A percentile compares a stretch with the other conserved stretches of the same genome.
Conservation (phyloP, 129 eudicot species). For the Solidago caesia region DNA sequence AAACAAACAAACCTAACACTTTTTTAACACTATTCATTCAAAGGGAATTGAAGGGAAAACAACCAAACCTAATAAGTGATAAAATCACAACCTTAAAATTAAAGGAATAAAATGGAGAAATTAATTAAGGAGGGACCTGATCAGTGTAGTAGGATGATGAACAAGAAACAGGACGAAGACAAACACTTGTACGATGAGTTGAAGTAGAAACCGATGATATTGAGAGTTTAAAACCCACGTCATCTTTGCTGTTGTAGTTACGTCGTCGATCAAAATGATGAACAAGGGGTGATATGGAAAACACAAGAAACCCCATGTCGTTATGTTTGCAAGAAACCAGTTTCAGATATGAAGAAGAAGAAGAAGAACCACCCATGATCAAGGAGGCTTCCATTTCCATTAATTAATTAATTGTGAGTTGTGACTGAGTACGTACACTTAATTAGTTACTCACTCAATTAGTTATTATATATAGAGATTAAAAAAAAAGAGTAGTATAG, state of each 20-base stretch:
- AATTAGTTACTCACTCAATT: too few relatives aligned
- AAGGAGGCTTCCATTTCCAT: conserved; percentile 11
- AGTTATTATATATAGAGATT: too few relatives aligned
- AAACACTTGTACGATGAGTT: not conserved
- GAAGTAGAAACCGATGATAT: conserved; percentile 1
- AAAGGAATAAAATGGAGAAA: not conserved
- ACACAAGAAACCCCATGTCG: not conserved
- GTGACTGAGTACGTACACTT: not conserved
- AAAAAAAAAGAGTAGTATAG: too few relatives aligned
- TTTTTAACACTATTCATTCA: not conserved
- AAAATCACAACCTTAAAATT: too few relatives aligned
- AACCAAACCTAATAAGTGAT: not conserved
- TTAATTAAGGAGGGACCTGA: conserved; percentile 5
- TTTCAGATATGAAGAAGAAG: conserved; percentile 24
- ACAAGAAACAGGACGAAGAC: conserved; percentile 10
- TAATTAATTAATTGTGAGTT: conserved; percentile 9
- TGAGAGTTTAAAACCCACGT: conserved; percentile 25
- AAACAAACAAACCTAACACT: not conserved
- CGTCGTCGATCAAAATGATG: conserved; percentile 1
- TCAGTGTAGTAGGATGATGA: conserved; percentile 21
- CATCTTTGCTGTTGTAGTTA: conserved; percentile 5
- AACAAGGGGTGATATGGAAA: conserved; percentile 5
- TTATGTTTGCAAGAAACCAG: conserved; percentile 15
- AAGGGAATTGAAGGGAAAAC: not conserved
- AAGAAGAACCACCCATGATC: conserved; percentile 8